phyloP scores from a whole-genome alignment of 2,329 filamentous ascomycete genomes.

The Pseudofabraea citricarpa region DNA sequence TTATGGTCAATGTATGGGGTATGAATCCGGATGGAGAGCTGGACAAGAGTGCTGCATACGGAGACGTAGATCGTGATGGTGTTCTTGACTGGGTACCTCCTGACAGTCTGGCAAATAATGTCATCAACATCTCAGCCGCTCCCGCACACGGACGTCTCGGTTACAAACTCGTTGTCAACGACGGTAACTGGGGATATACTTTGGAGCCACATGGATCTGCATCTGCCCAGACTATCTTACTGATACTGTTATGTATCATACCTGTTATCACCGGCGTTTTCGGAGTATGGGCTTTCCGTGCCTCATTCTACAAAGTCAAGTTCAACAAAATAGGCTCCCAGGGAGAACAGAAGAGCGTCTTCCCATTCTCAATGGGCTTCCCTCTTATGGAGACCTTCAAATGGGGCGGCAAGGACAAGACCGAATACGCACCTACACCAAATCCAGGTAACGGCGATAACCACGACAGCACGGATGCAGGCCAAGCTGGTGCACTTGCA shows the following conservation, averaged over 20 bases:
- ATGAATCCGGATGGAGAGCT: slow-evolving; percentile 58
- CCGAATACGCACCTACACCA: background rate
- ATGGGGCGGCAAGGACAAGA: background rate
- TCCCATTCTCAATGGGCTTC: background rate
- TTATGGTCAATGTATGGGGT: slow-evolving; percentile 62
- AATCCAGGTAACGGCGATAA: background rate
- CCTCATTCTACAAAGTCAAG: slow-evolving; percentile 47
- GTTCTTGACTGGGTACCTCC: slow-evolving; percentile 58
- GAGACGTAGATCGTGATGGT: slow-evolving; percentile 55
- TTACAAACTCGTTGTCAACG: slow-evolving; percentile 48
- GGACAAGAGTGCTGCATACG: slow-evolving; percentile 53
- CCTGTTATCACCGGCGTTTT: slow-evolving; percentile 44
- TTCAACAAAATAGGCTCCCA: slow-evolving; percentile 52
- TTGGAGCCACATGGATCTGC: slow-evolving; percentile 48
- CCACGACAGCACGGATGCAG: background rate
- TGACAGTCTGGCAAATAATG: slow-evolving; percentile 49
- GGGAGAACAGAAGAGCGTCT: slow-evolving; percentile 34
- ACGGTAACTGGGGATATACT: slow-evolving; percentile 46
- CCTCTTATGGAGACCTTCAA: background rate
- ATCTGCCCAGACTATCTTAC: slow-evolving; percentile 46
- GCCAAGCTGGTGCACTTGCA: background rate
- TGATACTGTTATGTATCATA: slow-evolving; percentile 43
- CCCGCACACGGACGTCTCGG: slow-evolving; percentile 39
- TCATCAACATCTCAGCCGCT: slow-evolving; percentile 50
- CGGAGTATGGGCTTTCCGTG: slow-evolving; percentile 50